These are phyloP conservation scores for Alternaria tenuissima DNA, from an alignment of 2,329 filamentous ascomycete genomes.

Conservation along the genomic window DNA sequence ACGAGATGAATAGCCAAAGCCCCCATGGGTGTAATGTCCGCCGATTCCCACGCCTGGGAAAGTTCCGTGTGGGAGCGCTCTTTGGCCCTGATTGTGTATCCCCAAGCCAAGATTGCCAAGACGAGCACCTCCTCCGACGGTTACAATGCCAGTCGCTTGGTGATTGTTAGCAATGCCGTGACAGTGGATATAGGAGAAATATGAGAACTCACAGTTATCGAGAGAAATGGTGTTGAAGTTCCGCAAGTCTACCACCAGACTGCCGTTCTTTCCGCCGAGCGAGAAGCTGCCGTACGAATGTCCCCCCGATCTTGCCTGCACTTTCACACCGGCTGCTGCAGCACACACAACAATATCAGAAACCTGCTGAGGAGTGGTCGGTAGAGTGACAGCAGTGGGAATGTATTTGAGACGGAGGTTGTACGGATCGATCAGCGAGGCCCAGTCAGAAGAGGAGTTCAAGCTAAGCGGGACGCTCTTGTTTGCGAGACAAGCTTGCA, in stretches of 20 bases:
- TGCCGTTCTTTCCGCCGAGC: conserved; percentile 55
- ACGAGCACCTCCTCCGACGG: conserved; percentile 57
- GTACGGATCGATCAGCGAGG: conserved; percentile 2
- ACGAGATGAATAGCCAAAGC: conserved; percentile 35
- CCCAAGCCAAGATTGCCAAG: conserved; percentile 47
- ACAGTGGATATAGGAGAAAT: conserved; percentile 31
- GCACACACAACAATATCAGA: conserved; percentile 65
- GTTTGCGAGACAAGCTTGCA: not conserved
- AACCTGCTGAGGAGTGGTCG: conserved; percentile 60
- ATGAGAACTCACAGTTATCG: conserved; percentile 48
- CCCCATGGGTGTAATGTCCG: conserved; percentile 37
- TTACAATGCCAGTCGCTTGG: conserved; percentile 48
- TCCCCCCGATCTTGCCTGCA: conserved; percentile 67
- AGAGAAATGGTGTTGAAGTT: conserved; percentile 47
- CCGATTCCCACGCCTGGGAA: conserved; percentile 53
- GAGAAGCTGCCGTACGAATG: conserved; percentile 65
- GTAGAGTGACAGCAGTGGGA: conserved; percentile 63
- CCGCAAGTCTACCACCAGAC: conserved; percentile 41
- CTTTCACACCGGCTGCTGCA: conserved; percentile 55
- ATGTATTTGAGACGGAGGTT: conserved; percentile 38
- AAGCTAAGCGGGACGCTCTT: not conserved
- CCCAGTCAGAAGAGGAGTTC: conserved; percentile 11
- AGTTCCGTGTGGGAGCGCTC: conserved; percentile 58
- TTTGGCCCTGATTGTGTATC: conserved; percentile 34
- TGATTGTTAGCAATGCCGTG: conserved; percentile 18